Percentiles rank a stretch among this genome's conserved stretches.
These are phyloP conservation scores for Avena eriantha DNA, from an alignment of 176 grass and related monocot species.

Conservation along the genomic window DNA sequence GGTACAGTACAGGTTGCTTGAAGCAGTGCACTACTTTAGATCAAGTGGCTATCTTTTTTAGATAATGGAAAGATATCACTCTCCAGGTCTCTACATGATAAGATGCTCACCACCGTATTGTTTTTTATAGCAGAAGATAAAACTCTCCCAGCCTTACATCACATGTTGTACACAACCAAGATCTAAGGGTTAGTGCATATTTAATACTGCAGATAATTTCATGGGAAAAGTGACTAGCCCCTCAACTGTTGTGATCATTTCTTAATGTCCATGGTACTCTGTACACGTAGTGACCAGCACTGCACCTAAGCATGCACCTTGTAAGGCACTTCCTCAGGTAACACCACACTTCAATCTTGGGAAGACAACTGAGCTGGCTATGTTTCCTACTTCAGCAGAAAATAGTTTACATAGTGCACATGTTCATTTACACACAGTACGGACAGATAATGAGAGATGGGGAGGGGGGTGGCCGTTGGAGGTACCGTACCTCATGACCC, in stretches of 20 bases:
- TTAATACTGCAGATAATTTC: background rate
- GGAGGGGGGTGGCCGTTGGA: background rate
- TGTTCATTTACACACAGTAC: background rate
- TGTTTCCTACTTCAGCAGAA: background rate
- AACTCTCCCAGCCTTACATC: background rate
- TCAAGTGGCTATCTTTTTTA: background rate
- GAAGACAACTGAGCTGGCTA: constrained; percentile 5
- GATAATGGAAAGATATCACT: background rate
- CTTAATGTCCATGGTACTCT: background rate
- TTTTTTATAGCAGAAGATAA: background rate
- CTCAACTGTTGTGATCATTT: background rate
- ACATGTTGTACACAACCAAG: background rate
- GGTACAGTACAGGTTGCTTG: background rate
- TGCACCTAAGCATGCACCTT: background rate
- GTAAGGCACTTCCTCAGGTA: background rate
- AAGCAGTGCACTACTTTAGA: background rate
- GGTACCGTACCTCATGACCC: constrained; percentile 74
- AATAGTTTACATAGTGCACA: background rate
- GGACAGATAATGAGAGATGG: background rate
- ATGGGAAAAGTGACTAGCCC: background rate
- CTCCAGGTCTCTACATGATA: background rate
- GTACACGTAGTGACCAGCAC: background rate
- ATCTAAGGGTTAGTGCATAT: constrained; percentile 21
- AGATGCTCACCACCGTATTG: background rate
- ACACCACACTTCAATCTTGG: background rate